phyloP scores from a whole-genome alignment of 257 asterid species.

The Solanum tarijense region DNA sequence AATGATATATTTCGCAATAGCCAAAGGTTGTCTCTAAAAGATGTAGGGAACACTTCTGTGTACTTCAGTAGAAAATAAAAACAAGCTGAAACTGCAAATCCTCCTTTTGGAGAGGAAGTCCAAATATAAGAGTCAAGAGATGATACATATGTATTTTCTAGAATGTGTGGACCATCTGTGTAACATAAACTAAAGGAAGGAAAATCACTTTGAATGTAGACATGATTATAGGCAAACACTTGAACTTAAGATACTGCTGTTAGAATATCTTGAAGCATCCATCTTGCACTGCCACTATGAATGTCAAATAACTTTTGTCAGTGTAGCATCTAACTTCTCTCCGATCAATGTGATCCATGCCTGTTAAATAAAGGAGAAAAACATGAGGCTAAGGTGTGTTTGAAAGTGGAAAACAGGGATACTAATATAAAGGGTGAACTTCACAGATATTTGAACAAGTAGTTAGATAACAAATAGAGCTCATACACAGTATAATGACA shows the following conservation, averaged over 20 bases:
- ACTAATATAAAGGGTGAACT: background rate
- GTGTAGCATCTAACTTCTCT: constrained; percentile 75
- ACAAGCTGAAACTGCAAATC: background rate
- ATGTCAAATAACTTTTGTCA: constrained; percentile 34
- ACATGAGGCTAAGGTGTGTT: background rate
- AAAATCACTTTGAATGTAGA: background rate
- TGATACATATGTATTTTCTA: background rate
- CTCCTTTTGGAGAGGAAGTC: background rate
- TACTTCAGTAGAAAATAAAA: background rate
- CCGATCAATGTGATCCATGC: constrained; percentile 89
- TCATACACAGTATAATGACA: background rate
- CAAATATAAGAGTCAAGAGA: background rate
- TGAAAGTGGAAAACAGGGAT: background rate
- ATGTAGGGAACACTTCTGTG: background rate
- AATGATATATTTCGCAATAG: background rate
- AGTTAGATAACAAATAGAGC: background rate
- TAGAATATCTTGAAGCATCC: background rate
- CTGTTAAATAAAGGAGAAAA: constrained; percentile 25
- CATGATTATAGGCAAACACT: background rate
- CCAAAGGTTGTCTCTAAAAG: background rate
- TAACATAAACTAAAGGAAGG: background rate
- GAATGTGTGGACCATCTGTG: background rate
- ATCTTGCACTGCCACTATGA: background rate
- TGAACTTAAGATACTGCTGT: background rate
- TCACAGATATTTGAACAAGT: background rate